These are phyloP conservation scores for Dothistroma septosporum DNA, from an alignment of 2,329 filamentous ascomycete genomes.

Conservation along the genomic window DNA sequence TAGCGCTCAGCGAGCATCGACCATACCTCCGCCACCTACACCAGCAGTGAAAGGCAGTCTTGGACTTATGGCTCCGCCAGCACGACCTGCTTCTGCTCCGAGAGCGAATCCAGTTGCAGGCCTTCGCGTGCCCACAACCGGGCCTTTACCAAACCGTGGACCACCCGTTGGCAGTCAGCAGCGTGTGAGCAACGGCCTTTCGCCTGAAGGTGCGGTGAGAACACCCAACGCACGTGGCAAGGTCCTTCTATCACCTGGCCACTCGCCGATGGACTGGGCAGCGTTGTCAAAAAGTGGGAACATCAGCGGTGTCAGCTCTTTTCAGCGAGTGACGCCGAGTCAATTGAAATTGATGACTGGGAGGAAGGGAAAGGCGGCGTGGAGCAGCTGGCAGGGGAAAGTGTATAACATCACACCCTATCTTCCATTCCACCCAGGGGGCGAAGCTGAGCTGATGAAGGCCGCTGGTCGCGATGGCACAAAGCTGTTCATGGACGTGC, in stretches of 20 bases:
- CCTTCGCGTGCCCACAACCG: conserved; percentile 43
- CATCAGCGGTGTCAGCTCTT: conserved; percentile 49
- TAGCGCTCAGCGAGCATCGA: conserved; percentile 44
- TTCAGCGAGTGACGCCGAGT: conserved; percentile 72
- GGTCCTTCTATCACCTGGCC: conserved; percentile 80
- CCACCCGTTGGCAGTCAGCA: conserved; percentile 38
- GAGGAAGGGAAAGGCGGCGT: conserved; percentile 74
- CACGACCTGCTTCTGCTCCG: conserved; percentile 16
- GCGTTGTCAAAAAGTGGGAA: conserved; percentile 62
- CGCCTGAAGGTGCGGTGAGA: conserved; percentile 31
- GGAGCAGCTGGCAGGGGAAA: conserved; percentile 82
- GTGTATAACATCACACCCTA: conserved; percentile 96
- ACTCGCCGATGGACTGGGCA: conserved; percentile 95
- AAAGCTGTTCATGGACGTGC: conserved; percentile 59
- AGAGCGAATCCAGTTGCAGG: conserved; percentile 34
- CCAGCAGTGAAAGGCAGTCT: conserved; percentile 14
- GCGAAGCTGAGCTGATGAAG: conserved; percentile 75
- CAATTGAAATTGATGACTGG: conserved; percentile 76
- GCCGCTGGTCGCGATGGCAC: conserved; percentile 66
- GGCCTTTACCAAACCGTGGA: conserved; percentile 48
- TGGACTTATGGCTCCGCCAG: conserved; percentile 31
- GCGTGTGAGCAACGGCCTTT: conserved; percentile 35
- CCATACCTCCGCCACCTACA: conserved; percentile 34
- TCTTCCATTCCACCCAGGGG: conserved; percentile 84
- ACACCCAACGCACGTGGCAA: conserved; percentile 53